These are phyloP conservation scores for Fistulifera pelliculosa DNA, from an alignment of 108 stramenopile species.

Conservation along the genomic window DNA sequence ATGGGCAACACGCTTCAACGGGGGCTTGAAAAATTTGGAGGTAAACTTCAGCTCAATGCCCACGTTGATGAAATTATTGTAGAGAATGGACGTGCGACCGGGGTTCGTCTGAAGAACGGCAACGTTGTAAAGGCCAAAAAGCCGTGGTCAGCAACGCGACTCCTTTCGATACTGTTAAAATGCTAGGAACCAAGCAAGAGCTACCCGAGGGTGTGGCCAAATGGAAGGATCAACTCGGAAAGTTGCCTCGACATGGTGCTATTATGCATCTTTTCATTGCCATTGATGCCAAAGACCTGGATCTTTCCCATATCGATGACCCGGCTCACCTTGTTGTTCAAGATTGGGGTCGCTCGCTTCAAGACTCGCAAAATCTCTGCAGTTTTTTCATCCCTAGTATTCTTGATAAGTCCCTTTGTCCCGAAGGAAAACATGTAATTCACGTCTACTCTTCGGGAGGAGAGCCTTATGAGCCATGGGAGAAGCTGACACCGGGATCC, in stretches of 20 bases:
- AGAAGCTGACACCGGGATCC: conserved; percentile 73
- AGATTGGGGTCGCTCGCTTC: conserved; percentile 83
- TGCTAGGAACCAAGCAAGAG: conserved; percentile 40
- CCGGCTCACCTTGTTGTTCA: conserved; percentile 87
- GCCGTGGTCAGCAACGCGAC: conserved; percentile 92
- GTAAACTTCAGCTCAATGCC: conserved; percentile 80
- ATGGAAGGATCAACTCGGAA: conserved; percentile 68
- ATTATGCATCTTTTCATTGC: conserved; percentile 83
- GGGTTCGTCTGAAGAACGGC: conserved; percentile 85
- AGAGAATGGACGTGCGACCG: conserved; percentile 80
- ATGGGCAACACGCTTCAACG: conserved; percentile 68
- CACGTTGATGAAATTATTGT: conserved; percentile 87
- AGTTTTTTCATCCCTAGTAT: conserved; percentile 84
- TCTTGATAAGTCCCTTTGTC: conserved; percentile 85
- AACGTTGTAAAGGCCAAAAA: conserved; percentile 80
- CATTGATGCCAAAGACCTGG: conserved; percentile 72
- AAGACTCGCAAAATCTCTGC: conserved; percentile 88
- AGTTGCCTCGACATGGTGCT: conserved; percentile 81
- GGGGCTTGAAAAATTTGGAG: conserved; percentile 80
- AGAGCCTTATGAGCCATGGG: conserved; percentile 93
- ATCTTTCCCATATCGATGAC: conserved; percentile 79
- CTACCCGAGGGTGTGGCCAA: conserved; percentile 52
- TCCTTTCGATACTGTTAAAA: conserved; percentile 89
- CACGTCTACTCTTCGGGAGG: conserved; percentile 92
- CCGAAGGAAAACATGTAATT: conserved; percentile 90